These are phyloP conservation scores for Mucor plumbeus DNA, from an alignment of 371 early-diverging fungal genomes.

Conservation along the genomic window DNA sequence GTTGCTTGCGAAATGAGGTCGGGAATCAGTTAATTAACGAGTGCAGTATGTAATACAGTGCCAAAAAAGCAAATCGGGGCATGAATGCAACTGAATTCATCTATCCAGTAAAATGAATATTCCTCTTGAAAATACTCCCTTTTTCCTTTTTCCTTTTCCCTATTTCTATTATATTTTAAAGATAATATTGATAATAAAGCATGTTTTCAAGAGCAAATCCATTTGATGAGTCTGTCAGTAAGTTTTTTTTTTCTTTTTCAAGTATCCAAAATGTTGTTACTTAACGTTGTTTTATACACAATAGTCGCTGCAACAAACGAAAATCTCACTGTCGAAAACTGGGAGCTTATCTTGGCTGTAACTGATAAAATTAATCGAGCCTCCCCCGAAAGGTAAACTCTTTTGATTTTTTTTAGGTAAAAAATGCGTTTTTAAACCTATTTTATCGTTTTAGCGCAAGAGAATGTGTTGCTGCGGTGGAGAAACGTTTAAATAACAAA, in stretches of 20 bases:
- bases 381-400: slow-evolving; percentile 49
- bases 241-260: too few relatives aligned
- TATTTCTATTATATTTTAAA: neutral
- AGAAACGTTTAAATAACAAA: slow-evolving; percentile 73
- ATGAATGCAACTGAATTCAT: neutral
- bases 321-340: slow-evolving; percentile 91
- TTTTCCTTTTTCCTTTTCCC: slow-evolving; percentile 16
- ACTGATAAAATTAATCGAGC: slow-evolving; percentile 81
- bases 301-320: slow-evolving; percentile 88
- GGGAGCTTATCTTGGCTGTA: slow-evolving; percentile 87
- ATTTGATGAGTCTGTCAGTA: slow-evolving; percentile 69
- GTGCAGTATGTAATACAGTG: neutral
- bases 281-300: neutral
- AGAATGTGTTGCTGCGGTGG: slow-evolving; percentile 76
- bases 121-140: slow-evolving; percentile 2
- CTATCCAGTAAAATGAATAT: slow-evolving; percentile 3
- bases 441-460: slow-evolving; percentile 54
- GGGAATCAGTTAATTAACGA: neutral
- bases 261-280: neutral
- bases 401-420: neutral
- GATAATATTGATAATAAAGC: neutral
- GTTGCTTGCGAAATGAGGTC: neutral
- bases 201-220: slow-evolving; percentile 69
- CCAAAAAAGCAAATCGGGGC: neutral
- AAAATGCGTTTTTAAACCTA: neutral